Evolutionary conservation across 306 rosid genomes (phyloP), one percentile per base, ranked within the genome.

Genomic region (Cucumis hystrix): DNA sequence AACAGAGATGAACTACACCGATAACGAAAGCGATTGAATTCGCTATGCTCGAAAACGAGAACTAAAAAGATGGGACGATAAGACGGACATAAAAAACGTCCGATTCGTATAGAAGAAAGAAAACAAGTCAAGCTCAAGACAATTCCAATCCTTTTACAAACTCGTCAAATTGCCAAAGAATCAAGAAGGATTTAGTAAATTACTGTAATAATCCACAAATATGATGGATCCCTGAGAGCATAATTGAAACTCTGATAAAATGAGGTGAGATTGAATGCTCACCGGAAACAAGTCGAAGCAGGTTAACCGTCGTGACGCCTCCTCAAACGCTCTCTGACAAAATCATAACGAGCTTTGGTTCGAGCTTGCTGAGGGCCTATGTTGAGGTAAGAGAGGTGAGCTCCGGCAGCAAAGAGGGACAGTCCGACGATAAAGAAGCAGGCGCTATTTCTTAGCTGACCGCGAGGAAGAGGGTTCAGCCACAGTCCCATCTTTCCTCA

Each of bases 351-450:
- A 78, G 88, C 88, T 68, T 83, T 83, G 54, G 76, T 78, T 8
- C 87, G 88, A 41, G 83, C 87, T 78, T 80, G 87, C 55, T 87
- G 88, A 21, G 90, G 84, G 18, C 76, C 88, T 15, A 83, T 51
- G 79, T 87, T 87, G 54, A 78, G 72, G 20, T 33, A 60, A 9
- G 88, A 83, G 7, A 87, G 78, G 80, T 83, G 72, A 47, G 78
- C 88, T 70, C 87, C 88, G 18, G 74, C 64, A 51, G 75, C 84
- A 75, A 87, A 80, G 58, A 84, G 55, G 33, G 85, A 75, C 1
- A 82, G 58, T 2, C 90, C 87, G 47, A 82, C 68, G 10, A 76
- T 47, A 58, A 87, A 82, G 52, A 73, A 45, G 75, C 78, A 56
- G 17, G 70, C 83, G 70, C 75, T 84, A 66, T 65, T 51, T 37